Evolutionary conservation across 352 stramenopile species (phyloP), one percentile per base, ranked within the genome.

Genomic region (Plasmopara halstedii): DNA sequence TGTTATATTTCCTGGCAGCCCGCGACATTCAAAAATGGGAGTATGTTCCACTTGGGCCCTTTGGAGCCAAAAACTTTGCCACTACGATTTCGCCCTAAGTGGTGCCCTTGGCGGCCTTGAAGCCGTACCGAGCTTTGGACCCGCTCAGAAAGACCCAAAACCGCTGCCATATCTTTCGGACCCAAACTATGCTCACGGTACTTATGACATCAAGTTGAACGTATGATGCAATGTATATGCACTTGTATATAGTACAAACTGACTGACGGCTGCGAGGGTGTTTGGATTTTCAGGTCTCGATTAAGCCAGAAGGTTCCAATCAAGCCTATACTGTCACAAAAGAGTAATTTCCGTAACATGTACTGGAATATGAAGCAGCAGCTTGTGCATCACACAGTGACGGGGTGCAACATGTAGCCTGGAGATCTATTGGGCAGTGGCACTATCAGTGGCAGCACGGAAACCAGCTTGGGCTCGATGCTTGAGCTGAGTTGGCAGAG

Each of bases 361-460:
- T 98, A 98, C 71, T 99, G 95, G 95, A 98, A 95, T 58, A 95
- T 95, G 51, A 94, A 96, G 64, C 95, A 98, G 70, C 88, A 97
- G 67, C 70, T 98, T 45, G 91, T 96, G 37, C 95, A 99, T 70
- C 95, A 99, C 76, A 96, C 90, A 14, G 83, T 98, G 20, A 97
- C 93, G 25, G 95, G 95, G n/a, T 98, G 93, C 74, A 91, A 96
- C 50, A 97, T 99, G 88, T 80, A 88, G 45, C 73, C 93, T 18
- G 95, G 95, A 17, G 95, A 99, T 60, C 63, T 98, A 40, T 62
- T 98, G 15, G 95, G 76, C 31, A 97, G 79, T 42, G 95, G 95
- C 15, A 98, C 95, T 21, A 98, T 98, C 64, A 97, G 85, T 42
- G 92, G 93, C 42, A 66, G 73, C 32, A 85, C 82, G 38, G 71